Conservation (phyloP, 2,329 filamentous ascomycete species). For the Thelonectria discophora region DNA sequence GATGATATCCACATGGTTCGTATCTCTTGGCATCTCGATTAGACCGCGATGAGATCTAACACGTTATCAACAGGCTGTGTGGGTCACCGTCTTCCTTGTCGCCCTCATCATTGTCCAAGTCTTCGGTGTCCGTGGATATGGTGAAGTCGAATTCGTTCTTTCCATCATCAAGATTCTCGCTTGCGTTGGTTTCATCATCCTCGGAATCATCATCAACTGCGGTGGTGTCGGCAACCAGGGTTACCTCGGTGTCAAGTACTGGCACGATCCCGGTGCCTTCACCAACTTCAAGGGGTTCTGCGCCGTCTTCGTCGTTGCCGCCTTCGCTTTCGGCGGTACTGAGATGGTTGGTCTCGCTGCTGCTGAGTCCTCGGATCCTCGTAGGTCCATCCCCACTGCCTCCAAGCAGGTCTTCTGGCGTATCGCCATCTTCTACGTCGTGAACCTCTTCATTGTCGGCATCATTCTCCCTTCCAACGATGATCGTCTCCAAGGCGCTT, state of each 20-base stretch:
- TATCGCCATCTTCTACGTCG: constrained; percentile 88
- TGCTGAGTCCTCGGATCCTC: constrained; percentile 78
- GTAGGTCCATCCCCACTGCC: constrained; percentile 83
- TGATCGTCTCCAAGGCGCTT: constrained; percentile 65
- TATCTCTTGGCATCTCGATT: not conserved
- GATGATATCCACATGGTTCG: constrained; percentile 61
- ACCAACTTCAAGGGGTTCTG: constrained; percentile 84
- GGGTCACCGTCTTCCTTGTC: constrained; percentile 82
- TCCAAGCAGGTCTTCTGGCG: constrained; percentile 97
- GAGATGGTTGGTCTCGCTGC: constrained; percentile 81
- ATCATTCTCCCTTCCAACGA: constrained; percentile 81
- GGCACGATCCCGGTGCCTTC: constrained; percentile 82
- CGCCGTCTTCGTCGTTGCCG: constrained; percentile 78
- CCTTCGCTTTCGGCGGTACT: constrained; percentile 79
- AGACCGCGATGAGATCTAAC: not conserved
- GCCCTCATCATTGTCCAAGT: constrained; percentile 83
- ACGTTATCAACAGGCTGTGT: constrained; percentile 61
- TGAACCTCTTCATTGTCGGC: constrained; percentile 82
- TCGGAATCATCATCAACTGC: constrained; percentile 86
- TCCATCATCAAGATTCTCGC: constrained; percentile 86
- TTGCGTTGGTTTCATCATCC: constrained; percentile 67
- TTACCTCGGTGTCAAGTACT: constrained; percentile 83
- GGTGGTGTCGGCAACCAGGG: constrained; percentile 77
- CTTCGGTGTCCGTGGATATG: constrained; percentile 87
- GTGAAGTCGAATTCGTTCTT: constrained; percentile 89